Evolutionary conservation across 2,329 filamentous ascomycete species (phyloP), one percentile per base, ranked within the genome.

Genomic region (Sporothrix luriei): DNA sequence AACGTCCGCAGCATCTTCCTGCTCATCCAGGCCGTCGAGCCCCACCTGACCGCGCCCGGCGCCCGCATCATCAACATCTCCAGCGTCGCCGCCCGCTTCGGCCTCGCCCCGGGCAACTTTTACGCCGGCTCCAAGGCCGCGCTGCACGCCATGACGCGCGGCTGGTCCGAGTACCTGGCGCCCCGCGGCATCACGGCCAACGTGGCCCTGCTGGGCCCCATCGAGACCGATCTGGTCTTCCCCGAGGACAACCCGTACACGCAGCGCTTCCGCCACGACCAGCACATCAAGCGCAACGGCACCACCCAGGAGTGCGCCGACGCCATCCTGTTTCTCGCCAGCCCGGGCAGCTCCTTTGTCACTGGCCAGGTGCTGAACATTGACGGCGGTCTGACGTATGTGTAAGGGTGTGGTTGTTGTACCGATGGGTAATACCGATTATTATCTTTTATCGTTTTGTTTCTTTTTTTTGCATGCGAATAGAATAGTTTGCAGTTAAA

Each of bases 271-370:
- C 72, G 72, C 49, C 43, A 24, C 24, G 69, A 72, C 46, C 72
- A 73, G 71, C 68, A 70, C 66, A 68, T 75, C 21, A 74, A 74
- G 71, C 74, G 74, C 52, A 73, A 72, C 64, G 74, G 73, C 29
- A 71, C 73, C 38, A 57, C 74, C 10, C 29, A 52, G 11, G 74
- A 75, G 62, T 59, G 70, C 19, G 74, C 74, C 2, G 72, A 73
- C 61, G 72, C 73, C 1, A 71, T 75, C 21, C 43, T 66, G 19
- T 75, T 75, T 57, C 59, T 75, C 24, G 69, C 72, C 24, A 73
- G 73, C 43, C 70, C 73, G 1, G 70, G 70, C 38, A 73, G 71
- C 40, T 73, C 72, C 2, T 75, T 67, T 55, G 66, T 75, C 43
- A 75, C 74, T 2, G 74, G 74, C 5, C 74, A 75, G 70, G 69